Evolutionary conservation across 306 rosid species (phyloP).

Genomic region (Dalbergia cochinchinensis): DNA sequence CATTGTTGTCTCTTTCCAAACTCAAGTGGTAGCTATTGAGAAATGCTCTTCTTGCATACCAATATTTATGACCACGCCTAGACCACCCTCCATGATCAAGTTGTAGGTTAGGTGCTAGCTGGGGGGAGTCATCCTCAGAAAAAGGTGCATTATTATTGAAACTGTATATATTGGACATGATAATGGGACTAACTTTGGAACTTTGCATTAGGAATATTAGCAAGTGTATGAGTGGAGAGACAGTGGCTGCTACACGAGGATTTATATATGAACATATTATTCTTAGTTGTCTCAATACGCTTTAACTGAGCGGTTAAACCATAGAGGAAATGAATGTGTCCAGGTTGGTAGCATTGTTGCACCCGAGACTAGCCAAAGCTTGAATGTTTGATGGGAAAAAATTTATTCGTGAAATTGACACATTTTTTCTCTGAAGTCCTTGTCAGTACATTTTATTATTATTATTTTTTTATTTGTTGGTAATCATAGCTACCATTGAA

Average conservation of each 20-base stretch:
- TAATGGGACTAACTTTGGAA: background rate
- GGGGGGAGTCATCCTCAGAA: background rate
- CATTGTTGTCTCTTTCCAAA: background rate
- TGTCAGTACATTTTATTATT: background rate
- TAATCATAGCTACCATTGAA: background rate
- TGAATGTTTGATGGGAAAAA: background rate
- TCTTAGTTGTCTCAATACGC: background rate
- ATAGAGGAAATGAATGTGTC: background rate
- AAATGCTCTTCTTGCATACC: background rate
- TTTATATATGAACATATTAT: background rate
- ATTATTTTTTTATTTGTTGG: background rate
- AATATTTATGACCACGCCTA: background rate
- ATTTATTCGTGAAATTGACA: background rate
- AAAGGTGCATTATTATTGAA: background rate
- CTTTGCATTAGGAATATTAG: background rate
- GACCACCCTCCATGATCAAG: background rate
- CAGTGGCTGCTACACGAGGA: background rate
- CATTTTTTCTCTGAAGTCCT: background rate
- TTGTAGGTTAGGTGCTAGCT: background rate
- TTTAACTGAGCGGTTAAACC: background rate
- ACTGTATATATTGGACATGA: background rate
- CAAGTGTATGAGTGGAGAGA: background rate
- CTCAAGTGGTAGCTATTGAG: background rate
- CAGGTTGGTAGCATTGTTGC: background rate
- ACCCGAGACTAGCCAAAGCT: background rate